These are phyloP conservation scores for Cymbopogon flexuosus DNA, from an alignment of 202 grass and related monocot genomes.

Conservation along the genomic window DNA sequence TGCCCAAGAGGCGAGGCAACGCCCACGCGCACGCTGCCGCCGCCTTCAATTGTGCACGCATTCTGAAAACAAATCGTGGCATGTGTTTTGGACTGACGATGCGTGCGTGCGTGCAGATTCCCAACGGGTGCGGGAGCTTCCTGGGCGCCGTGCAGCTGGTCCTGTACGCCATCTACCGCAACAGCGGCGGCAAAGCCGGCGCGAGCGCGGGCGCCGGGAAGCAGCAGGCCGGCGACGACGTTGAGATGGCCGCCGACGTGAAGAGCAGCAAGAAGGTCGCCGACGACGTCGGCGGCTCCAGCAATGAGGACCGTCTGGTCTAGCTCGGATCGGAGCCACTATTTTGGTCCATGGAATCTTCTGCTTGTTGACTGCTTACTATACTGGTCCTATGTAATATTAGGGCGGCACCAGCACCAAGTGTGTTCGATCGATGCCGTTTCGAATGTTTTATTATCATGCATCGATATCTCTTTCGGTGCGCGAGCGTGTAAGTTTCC, in stretches of 20 bases:
- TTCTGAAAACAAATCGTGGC: no score
- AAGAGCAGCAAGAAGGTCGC: constrained; percentile 41
- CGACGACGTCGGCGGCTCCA: not conserved
- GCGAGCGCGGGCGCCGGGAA: not conserved
- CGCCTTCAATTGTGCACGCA: not conserved
- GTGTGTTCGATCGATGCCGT: not conserved
- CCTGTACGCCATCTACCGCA: constrained; percentile 74
- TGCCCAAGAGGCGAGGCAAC: constrained; percentile 17
- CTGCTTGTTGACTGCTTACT: not conserved
- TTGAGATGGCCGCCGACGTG: constrained; percentile 38
- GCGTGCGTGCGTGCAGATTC: constrained; percentile 43
- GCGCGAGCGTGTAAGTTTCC: no score
- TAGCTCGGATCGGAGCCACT: not conserved
- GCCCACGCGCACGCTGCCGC: not conserved
- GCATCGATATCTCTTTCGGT: no score
- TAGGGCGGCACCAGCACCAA: not conserved
- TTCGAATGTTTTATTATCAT: no score
- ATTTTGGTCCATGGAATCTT: not conserved
- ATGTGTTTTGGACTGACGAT: no score
- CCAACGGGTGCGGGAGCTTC: constrained; percentile 80
- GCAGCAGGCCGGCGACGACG: constrained; percentile 4
- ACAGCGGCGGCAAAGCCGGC: constrained; percentile 25
- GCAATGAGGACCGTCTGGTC: constrained; percentile 29
- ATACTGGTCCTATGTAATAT: not conserved
- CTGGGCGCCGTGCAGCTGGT: constrained; percentile 79